phyloP scores from a whole-genome alignment of 2,329 filamentous ascomycete species.

The Pseudogymnoascus sp. region DNA sequence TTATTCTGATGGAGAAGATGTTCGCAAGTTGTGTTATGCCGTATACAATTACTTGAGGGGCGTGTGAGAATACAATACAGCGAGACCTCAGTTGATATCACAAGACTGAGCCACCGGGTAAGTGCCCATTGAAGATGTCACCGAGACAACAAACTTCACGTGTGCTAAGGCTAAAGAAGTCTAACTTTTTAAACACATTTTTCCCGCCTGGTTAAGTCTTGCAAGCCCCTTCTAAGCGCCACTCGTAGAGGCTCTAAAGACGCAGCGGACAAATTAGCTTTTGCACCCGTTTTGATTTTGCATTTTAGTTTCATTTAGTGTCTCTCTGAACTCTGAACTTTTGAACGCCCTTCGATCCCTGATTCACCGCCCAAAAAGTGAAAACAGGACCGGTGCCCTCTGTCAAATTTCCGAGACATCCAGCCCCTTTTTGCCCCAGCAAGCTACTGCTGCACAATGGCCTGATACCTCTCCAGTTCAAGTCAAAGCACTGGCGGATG shows the following conservation, averaged over 20 bases:
- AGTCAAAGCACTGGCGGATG: conserved; percentile 4
- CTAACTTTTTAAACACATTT: conserved; percentile 7
- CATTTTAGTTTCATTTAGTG: conserved; percentile 4
- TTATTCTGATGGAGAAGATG: background rate
- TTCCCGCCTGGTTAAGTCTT: background rate
- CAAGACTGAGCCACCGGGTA: background rate
- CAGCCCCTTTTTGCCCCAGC: background rate
- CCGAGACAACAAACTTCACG: background rate
- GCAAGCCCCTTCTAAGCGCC: background rate
- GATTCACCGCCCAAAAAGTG: background rate
- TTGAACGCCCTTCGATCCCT: background rate
- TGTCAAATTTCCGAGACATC: conserved; percentile 8
- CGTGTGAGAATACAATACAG: background rate
- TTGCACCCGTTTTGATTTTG: background rate
- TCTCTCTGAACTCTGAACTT: background rate
- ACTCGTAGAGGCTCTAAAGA: background rate
- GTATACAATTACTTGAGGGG: background rate
- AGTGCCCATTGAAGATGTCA: background rate
- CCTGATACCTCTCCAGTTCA: background rate
- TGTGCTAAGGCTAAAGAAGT: conserved; percentile 3
- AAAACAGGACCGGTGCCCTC: background rate
- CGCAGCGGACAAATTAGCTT: background rate
- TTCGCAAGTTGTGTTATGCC: background rate
- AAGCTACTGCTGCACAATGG: background rate
- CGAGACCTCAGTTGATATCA: background rate